phyloP scores from a whole-genome alignment of 2,329 filamentous ascomycete species.

The Penicillium brevicompactum region DNA sequence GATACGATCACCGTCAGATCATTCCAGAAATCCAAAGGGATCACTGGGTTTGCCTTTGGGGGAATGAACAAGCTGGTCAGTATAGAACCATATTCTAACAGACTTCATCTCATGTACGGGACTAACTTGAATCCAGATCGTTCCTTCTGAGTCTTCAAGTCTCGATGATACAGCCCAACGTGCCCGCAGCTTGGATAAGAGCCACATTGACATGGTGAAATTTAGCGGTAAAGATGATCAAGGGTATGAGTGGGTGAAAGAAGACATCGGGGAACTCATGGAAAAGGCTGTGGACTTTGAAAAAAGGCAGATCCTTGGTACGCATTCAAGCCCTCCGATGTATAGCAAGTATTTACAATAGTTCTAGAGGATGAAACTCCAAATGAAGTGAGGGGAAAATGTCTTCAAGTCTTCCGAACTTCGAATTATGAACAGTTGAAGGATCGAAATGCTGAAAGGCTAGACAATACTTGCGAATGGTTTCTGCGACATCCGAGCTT shows the following conservation, averaged over 20 bases:
- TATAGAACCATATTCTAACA: background rate
- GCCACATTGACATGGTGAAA: background rate
- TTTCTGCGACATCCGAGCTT: background rate
- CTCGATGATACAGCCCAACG: background rate
- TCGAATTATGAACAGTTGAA: background rate
- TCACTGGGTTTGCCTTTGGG: background rate
- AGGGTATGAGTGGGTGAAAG: background rate
- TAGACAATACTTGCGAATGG: background rate
- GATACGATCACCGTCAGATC: background rate
- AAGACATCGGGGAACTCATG: background rate
- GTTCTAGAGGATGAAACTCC: background rate
- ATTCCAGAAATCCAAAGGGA: background rate
- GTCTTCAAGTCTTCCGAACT: background rate
- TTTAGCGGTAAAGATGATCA: background rate
- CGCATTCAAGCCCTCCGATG: background rate
- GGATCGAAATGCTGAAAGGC: background rate
- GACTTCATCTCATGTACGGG: background rate
- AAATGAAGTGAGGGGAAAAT: background rate
- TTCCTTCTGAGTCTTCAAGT: background rate
- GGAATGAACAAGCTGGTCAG: background rate
- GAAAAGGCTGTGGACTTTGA: background rate
- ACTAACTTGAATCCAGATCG: background rate
- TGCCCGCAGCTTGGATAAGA: background rate
- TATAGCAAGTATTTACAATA: background rate
- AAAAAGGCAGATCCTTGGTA: background rate